phyloP scores from a whole-genome alignment of 768 basidiomycete species.

The Rhizopogon rudus region DNA sequence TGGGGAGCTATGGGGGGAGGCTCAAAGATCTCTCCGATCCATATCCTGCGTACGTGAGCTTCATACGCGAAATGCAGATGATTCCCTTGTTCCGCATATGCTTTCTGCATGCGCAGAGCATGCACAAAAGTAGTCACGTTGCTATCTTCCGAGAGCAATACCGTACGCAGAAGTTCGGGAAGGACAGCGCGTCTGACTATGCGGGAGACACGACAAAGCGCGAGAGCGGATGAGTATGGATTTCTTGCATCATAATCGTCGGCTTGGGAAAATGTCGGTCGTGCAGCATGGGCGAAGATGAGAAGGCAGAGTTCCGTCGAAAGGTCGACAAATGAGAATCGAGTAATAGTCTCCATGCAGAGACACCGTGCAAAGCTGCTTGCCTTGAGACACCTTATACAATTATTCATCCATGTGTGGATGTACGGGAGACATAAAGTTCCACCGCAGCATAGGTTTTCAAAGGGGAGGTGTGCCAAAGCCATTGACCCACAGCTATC shows the following conservation, averaged over 20 bases:
- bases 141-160: constrained; percentile 22
- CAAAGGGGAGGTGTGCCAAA: no score
- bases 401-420: no score
- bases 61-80: constrained; percentile 29
- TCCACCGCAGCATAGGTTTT: no score
- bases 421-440: no score
- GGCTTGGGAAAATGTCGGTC: constrained; percentile 12
- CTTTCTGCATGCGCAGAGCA: constrained; percentile 24
- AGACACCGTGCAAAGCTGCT: no score
- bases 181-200: constrained; percentile 29
- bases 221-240: constrained; percentile 19
- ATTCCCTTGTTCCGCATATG: constrained; percentile 6
- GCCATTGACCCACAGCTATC: no score
- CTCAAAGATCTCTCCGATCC: constrained; percentile 28
- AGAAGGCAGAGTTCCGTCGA: constrained; percentile 32
- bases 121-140: constrained; percentile 22
- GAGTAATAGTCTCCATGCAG: not conserved
- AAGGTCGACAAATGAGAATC: constrained; percentile 19
- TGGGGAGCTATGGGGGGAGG: constrained; percentile 7
- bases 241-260: not conserved
- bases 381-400: no score
- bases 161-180: constrained; percentile 34
- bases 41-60: constrained; percentile 28
- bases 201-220: constrained; percentile 30
- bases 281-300: constrained; percentile 27